Evolutionary conservation across 1,139 yeast species (phyloP), one percentile per base, ranked within the genome.

Genomic region (Eremothecium gossypii): DNA sequence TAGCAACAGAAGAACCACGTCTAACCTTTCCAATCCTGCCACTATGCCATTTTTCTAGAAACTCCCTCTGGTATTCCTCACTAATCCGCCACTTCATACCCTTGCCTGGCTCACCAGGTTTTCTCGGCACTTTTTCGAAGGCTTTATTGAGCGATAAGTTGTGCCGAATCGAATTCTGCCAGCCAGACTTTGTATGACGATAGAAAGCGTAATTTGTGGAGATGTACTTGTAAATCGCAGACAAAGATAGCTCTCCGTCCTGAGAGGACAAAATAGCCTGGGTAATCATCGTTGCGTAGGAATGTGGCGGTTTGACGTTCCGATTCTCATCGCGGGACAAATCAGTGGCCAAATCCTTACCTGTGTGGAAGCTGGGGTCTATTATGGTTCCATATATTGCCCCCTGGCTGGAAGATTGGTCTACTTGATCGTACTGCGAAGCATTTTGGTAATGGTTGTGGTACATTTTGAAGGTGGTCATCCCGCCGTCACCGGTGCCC

Each of bases 51-150:
- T 86, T 84, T 51, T 72, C 76, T 59, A 87, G 67, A 54, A 87
- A 89, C 50, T 93, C 98, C 41, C 79, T 80, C 55, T 83, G 82
- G 60, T 83, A 87, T 38, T 80, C 70, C 36, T 84, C 93, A 50
- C 87, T 79, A 45, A 91, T 89, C 65, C 87, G 94, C 99, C 99
- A 91, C 65, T 91, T 91, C 95, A 91, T 91, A 49, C 98, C 98
- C 63, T 91, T 91, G 27, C 99, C 98, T 0, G 98, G 96, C 64
- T 91, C 97, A 61, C 86, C 83, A 13, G 95, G 91, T 61, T 85
- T 77, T 57, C 98, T 74, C 23, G 98, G 96, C 23, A 89, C 96
- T 65, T 91, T 91, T 58, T 89, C 97, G 60, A 84, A 84, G 8
- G 94, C 91, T 61, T 84, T 84, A 61, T 83, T 84, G 42, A 84